phyloP scores from a whole-genome alignment of 805 yeast species.

The Lipomyces kockii region DNA sequence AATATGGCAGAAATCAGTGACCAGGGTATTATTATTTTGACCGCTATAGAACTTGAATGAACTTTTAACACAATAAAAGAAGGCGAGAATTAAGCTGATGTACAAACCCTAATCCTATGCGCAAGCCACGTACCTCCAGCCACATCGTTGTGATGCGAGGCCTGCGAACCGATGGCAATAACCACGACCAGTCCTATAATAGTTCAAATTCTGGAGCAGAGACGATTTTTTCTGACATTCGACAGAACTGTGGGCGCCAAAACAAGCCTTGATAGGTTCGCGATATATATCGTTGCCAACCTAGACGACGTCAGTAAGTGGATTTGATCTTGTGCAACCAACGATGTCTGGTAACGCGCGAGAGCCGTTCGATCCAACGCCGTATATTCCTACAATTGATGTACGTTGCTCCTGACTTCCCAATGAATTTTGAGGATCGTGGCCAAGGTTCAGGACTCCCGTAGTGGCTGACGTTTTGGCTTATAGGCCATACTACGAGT shows the following conservation, averaged over 20 bases:
- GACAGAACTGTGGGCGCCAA: background rate
- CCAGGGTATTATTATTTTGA: no score
- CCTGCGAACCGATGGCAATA: background rate
- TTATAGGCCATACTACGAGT: constrained; percentile 71
- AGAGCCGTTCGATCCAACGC: constrained; percentile 17
- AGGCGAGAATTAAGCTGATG: no score
- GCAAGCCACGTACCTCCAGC: no score
- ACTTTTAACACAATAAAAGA: no score
- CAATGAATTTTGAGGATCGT: background rate
- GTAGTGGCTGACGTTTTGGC: background rate
- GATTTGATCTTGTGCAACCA: background rate
- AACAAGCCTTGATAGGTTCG: background rate
- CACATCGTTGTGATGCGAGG: no score
- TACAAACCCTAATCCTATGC: no score
- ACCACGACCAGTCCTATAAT: background rate
- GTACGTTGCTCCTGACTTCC: constrained; percentile 7
- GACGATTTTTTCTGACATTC: background rate
- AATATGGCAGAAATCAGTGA: no score
- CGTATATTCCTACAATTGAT: constrained; percentile 23
- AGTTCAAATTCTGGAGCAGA: background rate
- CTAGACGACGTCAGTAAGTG: background rate
- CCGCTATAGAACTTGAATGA: no score
- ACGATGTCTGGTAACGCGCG: background rate
- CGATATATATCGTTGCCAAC: background rate
- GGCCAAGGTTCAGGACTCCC: background rate